A percentile compares a stretch with the other conserved stretches of the same genome.
phyloP scores from a whole-genome alignment of 208 protist species.

The Leishmania turanica region DNA sequence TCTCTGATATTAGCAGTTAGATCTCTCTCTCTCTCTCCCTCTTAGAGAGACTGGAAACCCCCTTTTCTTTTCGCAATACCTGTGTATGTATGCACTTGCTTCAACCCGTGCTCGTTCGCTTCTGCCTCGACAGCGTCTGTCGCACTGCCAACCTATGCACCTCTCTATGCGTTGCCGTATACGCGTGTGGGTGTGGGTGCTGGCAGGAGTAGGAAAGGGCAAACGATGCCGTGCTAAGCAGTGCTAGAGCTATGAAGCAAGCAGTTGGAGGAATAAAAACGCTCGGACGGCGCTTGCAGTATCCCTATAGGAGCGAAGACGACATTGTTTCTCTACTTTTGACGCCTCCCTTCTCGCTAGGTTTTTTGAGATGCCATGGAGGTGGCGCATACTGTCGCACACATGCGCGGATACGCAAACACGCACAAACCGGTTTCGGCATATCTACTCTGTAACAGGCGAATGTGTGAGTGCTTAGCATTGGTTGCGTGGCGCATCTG shows the following conservation, averaged over 20 bases:
- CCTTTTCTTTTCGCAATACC: not conserved
- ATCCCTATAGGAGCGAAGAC: not conserved
- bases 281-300: not conserved
- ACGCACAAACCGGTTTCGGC: too few species aligned
- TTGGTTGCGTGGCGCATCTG: not conserved
- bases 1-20: not conserved
- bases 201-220: not conserved
- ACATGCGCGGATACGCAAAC: not conserved
- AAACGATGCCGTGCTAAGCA: not conserved
- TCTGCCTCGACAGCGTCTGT: not conserved
- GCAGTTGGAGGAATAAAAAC: not conserved
- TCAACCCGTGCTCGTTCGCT: not conserved
- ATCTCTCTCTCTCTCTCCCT: not conserved
- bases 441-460: not conserved
- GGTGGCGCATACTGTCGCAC: not conserved
- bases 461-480: not conserved
- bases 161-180: not conserved
- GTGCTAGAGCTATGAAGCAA: not conserved
- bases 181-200: not conserved
- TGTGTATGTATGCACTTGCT: not conserved
- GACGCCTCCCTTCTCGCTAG: not conserved
- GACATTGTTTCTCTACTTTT: not conserved
- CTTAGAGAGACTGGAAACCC: not conserved
- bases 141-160: too few species aligned
- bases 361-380: not conserved